These are phyloP conservation scores for Chenopodium quinoa DNA, from an alignment of 148 eudicot species.

Conservation along the genomic window DNA sequence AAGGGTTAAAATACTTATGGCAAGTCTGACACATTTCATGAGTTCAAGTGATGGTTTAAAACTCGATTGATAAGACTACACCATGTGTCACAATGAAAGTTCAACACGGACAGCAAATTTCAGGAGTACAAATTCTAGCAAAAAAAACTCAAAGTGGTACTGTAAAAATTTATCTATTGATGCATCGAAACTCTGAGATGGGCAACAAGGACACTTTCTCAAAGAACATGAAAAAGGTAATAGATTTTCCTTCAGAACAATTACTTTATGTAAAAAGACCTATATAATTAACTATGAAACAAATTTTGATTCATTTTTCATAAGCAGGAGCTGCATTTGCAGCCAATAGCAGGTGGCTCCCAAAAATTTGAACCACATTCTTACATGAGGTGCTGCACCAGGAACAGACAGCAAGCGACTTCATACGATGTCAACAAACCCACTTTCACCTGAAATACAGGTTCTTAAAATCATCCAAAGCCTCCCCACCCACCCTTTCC, in stretches of 20 bases:
- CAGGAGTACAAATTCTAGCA: background rate
- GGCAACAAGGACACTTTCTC: background rate
- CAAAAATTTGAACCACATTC: background rate
- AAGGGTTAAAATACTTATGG: background rate
- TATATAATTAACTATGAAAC: background rate
- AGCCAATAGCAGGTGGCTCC: conserved; percentile 6
- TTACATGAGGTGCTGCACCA: background rate
- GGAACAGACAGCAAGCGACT: background rate
- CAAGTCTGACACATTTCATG: background rate
- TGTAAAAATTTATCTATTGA: background rate
- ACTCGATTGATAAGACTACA: background rate
- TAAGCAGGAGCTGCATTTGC: background rate
- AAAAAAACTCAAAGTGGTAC: background rate
- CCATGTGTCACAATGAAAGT: background rate
- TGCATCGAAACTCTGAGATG: background rate
- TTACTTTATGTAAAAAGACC: background rate
- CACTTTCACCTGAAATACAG: background rate
- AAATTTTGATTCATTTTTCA: background rate
- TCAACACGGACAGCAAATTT: background rate
- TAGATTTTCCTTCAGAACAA: background rate
- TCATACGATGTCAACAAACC: background rate
- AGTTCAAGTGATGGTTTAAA: background rate
- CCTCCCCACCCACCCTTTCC: background rate
- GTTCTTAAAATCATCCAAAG: background rate
- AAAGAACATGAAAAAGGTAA: background rate